Percentiles rank a stretch among this genome's conserved stretches.
phyloP scores from a whole-genome alignment of 2,329 filamentous ascomycete genomes.

The Thermothelomyces thermophilus region DNA sequence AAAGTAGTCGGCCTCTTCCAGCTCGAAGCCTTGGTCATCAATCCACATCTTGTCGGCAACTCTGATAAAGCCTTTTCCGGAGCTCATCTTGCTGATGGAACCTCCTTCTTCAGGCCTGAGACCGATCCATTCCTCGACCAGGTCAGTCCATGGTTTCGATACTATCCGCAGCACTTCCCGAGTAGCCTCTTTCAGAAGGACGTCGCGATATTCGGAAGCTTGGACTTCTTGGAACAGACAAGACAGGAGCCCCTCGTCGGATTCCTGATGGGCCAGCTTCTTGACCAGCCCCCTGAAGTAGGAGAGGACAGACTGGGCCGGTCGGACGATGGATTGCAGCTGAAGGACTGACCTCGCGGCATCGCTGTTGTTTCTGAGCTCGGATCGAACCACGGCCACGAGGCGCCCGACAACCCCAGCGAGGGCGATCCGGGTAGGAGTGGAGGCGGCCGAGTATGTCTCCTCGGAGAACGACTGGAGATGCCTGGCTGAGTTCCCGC shows the following conservation, averaged over 20 bases:
- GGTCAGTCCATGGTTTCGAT: conserved; percentile 31
- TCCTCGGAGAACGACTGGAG: conserved; percentile 42
- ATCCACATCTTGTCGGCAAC: conserved; percentile 47
- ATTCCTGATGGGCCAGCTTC: conserved; percentile 38
- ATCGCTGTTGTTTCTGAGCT: conserved; percentile 39
- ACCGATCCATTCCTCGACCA: conserved; percentile 68
- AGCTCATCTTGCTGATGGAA: conserved; percentile 44
- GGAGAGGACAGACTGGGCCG: conserved; percentile 41
- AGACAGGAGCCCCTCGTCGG: conserved; percentile 57
- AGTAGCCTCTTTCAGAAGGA: conserved; percentile 56
- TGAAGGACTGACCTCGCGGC: conserved; percentile 44
- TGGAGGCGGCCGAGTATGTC: conserved; percentile 39
- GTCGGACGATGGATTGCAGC: conserved; percentile 44
- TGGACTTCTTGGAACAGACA: conserved; percentile 56
- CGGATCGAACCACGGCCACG: conserved; percentile 43
- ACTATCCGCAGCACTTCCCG: conserved; percentile 52
- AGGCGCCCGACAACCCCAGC: conserved; percentile 44
- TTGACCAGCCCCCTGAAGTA: conserved; percentile 47
- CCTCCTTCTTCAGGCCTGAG: conserved; percentile 52
- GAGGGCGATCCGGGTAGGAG: conserved; percentile 45
- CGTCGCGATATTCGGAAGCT: conserved; percentile 56
- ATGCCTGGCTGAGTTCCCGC: conserved; percentile 41
- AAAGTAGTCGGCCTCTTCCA: conserved; percentile 53
- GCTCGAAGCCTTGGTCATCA: conserved; percentile 54
- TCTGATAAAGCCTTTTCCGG: conserved; percentile 53